phyloP scores from a whole-genome alignment of 306 rosid species.

The Dryas drummondii region DNA sequence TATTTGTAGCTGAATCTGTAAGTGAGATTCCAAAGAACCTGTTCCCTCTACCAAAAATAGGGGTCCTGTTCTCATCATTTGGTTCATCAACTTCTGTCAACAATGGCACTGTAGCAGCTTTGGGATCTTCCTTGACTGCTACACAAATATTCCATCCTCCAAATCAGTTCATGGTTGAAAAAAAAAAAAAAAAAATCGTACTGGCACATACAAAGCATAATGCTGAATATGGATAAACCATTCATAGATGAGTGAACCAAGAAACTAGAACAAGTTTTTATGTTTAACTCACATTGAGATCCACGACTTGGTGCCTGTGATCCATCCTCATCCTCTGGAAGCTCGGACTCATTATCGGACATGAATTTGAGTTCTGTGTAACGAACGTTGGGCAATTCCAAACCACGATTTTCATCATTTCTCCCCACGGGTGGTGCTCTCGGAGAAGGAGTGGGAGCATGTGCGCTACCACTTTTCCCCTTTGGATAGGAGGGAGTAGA shows the following conservation, averaged over 20 bases:
- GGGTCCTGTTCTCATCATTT: conserved; percentile 53
- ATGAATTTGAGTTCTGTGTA: conserved; percentile 42
- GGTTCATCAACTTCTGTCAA: conserved; percentile 50
- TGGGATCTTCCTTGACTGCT: conserved; percentile 57
- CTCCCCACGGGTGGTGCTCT: conserved; percentile 42
- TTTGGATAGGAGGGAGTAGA: conserved; percentile 23
- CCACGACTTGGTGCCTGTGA: conserved; percentile 22
- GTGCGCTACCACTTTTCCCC: conserved; percentile 32
- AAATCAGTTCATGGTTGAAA: neutral
- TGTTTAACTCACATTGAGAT: conserved; percentile 37
- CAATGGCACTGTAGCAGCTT: conserved; percentile 42
- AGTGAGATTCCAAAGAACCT: conserved; percentile 79
- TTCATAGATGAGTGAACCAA: no score
- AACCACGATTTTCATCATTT: conserved; percentile 29
- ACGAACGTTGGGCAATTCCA: conserved; percentile 49
- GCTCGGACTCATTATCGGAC: conserved; percentile 35
- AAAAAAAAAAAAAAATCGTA: neutral
- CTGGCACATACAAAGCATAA: no score
- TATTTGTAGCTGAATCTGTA: conserved; percentile 60
- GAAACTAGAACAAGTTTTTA: neutral
- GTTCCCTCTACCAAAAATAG: conserved; percentile 47
- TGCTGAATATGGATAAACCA: no score
- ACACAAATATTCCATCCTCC: conserved; percentile 12
- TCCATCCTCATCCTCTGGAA: conserved; percentile 38
- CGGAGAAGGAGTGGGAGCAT: conserved; percentile 72